Evolutionary conservation across 352 stramenopile species (phyloP), one percentile per base, ranked within the genome.

Genomic region (Pythium periplocum): DNA sequence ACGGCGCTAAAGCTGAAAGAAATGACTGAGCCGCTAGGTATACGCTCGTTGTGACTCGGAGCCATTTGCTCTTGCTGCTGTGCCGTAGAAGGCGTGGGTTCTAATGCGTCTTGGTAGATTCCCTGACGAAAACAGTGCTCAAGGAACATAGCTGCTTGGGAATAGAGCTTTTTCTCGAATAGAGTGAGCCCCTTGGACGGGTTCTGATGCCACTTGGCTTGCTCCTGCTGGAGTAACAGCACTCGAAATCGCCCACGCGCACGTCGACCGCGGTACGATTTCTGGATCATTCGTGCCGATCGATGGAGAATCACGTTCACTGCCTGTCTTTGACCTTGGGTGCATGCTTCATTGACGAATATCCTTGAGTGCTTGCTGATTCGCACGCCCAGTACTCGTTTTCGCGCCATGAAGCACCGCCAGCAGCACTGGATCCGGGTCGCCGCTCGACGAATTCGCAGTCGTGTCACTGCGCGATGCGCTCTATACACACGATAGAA

Each of bases 1-100:
- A 61, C 43, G 2, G 64, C 54, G 48, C 72, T 84, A 45, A 84
- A 84, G 47, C 73, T 84, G 52, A 80, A 83, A 17, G 68, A 74
- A 49, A 85, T 68, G 37, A 61, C 56, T 17, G 72, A 79, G 17
- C 71, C 64, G 17, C 17, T 26, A 26, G 17, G 17, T 26, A 26
- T 26, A 26, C 17, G 17, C 17, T 26, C 17, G 17, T 26, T 26
- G 17, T 26, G 17, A 26, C 51, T 72, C 6, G 51, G 33, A 2
- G 58, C 10, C 1, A 61, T 30, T 45, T 52, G 36, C 1, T 39
- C 38, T 12, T 45, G 35, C 12, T 9, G 10, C 9, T 48, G 17
- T 3, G 44, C 31, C 2, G 51, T 38, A 1, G 6, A 17, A n/a
- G 31, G n/a, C 30, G 11, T 53, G 42, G 26, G 50, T 12, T 2